phyloP scores from a whole-genome alignment of 306 rosid species.

The Gastrolobium bilobum region DNA sequence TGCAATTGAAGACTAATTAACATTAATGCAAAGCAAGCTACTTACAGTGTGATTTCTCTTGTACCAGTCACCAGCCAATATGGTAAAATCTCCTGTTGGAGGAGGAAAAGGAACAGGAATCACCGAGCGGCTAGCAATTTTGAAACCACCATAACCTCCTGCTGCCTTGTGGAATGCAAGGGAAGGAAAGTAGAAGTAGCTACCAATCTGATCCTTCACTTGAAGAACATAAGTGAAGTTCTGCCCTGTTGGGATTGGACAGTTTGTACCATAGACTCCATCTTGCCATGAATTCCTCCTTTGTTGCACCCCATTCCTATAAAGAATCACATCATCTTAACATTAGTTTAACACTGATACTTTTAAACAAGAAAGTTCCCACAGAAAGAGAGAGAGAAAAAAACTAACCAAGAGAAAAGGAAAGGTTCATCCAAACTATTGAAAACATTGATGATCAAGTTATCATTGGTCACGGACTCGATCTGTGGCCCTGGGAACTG shows the following conservation, averaged over 20 bases:
- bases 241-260: constrained; percentile 87
- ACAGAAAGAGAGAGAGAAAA: background rate
- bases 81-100: constrained; percentile 82
- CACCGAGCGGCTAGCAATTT: constrained; percentile 74
- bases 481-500: constrained; percentile 96
- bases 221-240: constrained; percentile 91
- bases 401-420: constrained; percentile 81
- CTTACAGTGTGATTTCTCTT: constrained; percentile 85
- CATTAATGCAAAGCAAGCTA: constrained; percentile 14
- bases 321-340: constrained; percentile 31
- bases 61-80: constrained; percentile 93
- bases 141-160: constrained; percentile 86
- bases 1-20: background rate
- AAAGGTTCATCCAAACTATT: constrained; percentile 91
- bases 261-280: constrained; percentile 91
- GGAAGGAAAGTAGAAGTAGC: constrained; percentile 91
- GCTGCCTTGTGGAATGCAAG: constrained; percentile 91
- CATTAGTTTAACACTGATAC: background rate
- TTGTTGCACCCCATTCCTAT: constrained; percentile 94
- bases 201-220: constrained; percentile 95
- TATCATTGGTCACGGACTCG: constrained; percentile 86
- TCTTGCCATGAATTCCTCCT: constrained; percentile 96
- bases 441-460: constrained; percentile 78
- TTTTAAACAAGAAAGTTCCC: constrained; percentile 21
- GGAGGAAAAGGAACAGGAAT: constrained; percentile 90